Evolutionary conservation across 768 basidiomycete species (phyloP).

Genomic region (Peribolospora kevripleyi): DNA sequence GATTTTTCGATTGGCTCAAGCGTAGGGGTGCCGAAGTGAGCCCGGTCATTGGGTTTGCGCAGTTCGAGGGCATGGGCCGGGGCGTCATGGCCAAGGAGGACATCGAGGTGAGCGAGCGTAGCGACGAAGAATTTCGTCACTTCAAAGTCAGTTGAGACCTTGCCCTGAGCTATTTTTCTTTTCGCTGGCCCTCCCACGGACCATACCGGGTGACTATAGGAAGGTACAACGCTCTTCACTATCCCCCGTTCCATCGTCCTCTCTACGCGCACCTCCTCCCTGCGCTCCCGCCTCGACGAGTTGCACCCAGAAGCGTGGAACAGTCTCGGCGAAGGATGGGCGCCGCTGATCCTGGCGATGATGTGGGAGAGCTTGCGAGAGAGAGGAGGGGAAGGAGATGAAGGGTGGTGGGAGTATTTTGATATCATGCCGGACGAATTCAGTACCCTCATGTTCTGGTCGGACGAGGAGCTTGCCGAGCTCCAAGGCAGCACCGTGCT

Average conservation of each 20-base stretch:
- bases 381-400: slow-evolving; percentile 28
- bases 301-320: slow-evolving; percentile 33
- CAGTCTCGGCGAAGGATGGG: slow-evolving; percentile 46
- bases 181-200: not conserved
- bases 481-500: slow-evolving; percentile 66
- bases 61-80: slow-evolving; percentile 28
- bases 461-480: slow-evolving; percentile 40
- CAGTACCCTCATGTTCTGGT: slow-evolving; percentile 91
- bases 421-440: slow-evolving; percentile 46
- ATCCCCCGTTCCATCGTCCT: slow-evolving; percentile 56
- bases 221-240: slow-evolving; percentile 50
- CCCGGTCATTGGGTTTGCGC: slow-evolving; percentile 13
- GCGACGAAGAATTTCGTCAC: too few species aligned
- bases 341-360: slow-evolving; percentile 69
- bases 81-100: slow-evolving; percentile 51
- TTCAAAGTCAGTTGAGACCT: too few species aligned
- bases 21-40: slow-evolving; percentile 7
- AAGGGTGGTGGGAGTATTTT: slow-evolving; percentile 45
- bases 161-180: slow-evolving; percentile 5
- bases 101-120: slow-evolving; percentile 32
- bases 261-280: slow-evolving; percentile 46
- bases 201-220: slow-evolving; percentile 23
- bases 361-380: slow-evolving; percentile 64
- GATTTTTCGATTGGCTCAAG: slow-evolving; percentile 15
- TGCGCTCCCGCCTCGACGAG: slow-evolving; percentile 36